These are phyloP conservation scores for Capsella bursapastoris DNA, from an alignment of 345 rosid genomes.

Conservation along the genomic window DNA sequence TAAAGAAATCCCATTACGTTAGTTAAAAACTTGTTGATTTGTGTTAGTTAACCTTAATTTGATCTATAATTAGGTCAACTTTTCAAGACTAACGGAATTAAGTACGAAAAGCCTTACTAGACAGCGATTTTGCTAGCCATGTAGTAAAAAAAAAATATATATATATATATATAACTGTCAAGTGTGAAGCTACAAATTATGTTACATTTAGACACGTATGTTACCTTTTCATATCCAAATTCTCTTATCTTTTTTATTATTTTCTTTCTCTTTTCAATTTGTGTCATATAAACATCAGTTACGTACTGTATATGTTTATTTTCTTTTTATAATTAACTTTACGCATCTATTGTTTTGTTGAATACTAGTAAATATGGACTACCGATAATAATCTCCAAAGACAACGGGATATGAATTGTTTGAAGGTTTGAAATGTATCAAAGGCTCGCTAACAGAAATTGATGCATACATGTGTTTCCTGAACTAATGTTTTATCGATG, in stretches of 20 bases:
- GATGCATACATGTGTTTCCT: no score
- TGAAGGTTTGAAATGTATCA: neutral
- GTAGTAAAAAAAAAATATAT: neutral
- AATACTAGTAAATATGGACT: neutral
- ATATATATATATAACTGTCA: neutral
- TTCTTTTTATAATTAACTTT: neutral
- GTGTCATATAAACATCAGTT: neutral
- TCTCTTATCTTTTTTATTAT: neutral
- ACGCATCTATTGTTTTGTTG: neutral
- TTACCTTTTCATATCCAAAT: neutral
- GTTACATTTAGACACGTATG: conserved; percentile 2
- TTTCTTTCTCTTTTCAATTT: no score
- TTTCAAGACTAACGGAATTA: conserved; percentile 28
- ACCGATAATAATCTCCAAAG: neutral
- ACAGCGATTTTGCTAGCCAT: neutral
- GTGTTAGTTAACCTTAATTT: conserved; percentile 28
- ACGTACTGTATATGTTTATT: neutral
- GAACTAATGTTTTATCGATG: no score
- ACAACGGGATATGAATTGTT: neutral
- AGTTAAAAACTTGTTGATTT: conserved; percentile 5
- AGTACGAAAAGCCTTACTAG: neutral
- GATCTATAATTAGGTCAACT: conserved; percentile 20
- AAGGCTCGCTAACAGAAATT: neutral
- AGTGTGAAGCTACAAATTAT: neutral
- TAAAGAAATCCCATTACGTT: conserved; percentile 20